These are phyloP conservation scores for Pseudozyma pruni DNA, from an alignment of 1,284 basidiomycete species.

Conservation along the genomic window DNA sequence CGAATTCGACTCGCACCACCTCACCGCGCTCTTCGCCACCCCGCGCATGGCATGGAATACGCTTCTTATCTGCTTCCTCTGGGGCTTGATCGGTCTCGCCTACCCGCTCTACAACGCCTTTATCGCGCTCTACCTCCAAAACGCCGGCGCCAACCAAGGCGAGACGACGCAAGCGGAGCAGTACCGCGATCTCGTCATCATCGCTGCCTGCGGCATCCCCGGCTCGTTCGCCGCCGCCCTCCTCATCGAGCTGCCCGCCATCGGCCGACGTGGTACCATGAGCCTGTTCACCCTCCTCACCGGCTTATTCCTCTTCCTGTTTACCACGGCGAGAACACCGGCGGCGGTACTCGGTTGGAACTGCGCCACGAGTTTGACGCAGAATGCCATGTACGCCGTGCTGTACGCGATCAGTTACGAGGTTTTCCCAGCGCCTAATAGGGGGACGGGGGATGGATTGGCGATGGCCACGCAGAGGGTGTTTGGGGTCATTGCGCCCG, in stretches of 20 bases:
- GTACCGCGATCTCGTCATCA: constrained; percentile 73
- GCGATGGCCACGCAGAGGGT: constrained; percentile 74
- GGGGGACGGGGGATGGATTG: constrained; percentile 79
- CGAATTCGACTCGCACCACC: constrained; percentile 69
- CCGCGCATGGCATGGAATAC: constrained; percentile 76
- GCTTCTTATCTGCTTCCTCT: constrained; percentile 73
- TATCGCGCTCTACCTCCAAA: constrained; percentile 74
- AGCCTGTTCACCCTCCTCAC: constrained; percentile 75
- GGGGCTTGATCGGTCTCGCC: constrained; percentile 78
- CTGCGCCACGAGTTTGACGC: constrained; percentile 73
- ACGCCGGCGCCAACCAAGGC: constrained; percentile 69
- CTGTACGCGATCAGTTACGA: constrained; percentile 75
- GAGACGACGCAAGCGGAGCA: constrained; percentile 71
- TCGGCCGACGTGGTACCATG: constrained; percentile 76
- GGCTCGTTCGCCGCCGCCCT: constrained; percentile 74
- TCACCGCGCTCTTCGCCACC: constrained; percentile 75
- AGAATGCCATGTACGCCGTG: constrained; percentile 78
- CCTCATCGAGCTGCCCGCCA: constrained; percentile 74
- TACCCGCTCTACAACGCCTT: constrained; percentile 79
- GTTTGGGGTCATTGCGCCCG: constrained; percentile 77
- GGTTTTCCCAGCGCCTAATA: constrained; percentile 77
- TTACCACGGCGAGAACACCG: constrained; percentile 76
- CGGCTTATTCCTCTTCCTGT: constrained; percentile 77
- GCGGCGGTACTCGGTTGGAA: constrained; percentile 77
- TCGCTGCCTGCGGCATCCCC: constrained; percentile 76